Conservation (phyloP, 1,284 basidiomycete species). For the Ustilago lituana region DNA sequence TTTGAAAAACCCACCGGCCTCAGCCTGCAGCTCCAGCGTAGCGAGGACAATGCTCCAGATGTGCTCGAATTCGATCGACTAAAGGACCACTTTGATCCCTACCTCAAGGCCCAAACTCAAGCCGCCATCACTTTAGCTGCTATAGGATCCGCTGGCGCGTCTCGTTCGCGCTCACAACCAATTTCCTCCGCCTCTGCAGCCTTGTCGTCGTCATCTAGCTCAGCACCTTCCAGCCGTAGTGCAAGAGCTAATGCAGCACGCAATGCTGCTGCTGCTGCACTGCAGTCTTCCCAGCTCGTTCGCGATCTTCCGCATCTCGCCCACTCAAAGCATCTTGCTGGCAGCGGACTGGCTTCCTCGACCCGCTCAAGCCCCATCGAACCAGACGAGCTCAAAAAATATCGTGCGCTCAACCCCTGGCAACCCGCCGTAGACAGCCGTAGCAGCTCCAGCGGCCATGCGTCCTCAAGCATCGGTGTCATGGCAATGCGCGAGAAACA, state of each 20-base stretch:
- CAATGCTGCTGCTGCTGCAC: conserved; percentile 32
- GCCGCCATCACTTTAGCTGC: conserved; percentile 38
- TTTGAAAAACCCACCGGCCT: conserved; percentile 97
- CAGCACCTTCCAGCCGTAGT: conserved; percentile 8
- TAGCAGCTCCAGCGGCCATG: conserved; percentile 5
- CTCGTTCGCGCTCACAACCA: conserved; percentile 12
- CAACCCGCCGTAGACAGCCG: conserved; percentile 12
- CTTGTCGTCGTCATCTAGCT: conserved; percentile 1
- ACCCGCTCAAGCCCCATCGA: conserved; percentile 26
- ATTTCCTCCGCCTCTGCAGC: conserved; percentile 2
- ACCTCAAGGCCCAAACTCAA: conserved; percentile 40
- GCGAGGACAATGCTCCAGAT: conserved; percentile 47
- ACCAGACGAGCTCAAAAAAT: conserved; percentile 44
- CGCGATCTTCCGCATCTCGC: conserved; percentile 50
- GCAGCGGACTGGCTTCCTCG: background rate
- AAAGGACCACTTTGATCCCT: conserved; percentile 54
- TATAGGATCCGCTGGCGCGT: conserved; percentile 24
- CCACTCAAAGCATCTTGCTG: conserved; percentile 14
- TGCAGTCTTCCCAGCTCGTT: conserved; percentile 46
- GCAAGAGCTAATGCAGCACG: conserved; percentile 32
- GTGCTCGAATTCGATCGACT: conserved; percentile 51
- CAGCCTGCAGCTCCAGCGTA: conserved; percentile 66
- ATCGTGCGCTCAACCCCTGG: conserved; percentile 48
- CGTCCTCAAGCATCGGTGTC: conserved; percentile 15
- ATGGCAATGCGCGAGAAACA: conserved; percentile 72